Conservation (phyloP, 1,284 basidiomycete species). For the Leccinum fallax region DNA sequence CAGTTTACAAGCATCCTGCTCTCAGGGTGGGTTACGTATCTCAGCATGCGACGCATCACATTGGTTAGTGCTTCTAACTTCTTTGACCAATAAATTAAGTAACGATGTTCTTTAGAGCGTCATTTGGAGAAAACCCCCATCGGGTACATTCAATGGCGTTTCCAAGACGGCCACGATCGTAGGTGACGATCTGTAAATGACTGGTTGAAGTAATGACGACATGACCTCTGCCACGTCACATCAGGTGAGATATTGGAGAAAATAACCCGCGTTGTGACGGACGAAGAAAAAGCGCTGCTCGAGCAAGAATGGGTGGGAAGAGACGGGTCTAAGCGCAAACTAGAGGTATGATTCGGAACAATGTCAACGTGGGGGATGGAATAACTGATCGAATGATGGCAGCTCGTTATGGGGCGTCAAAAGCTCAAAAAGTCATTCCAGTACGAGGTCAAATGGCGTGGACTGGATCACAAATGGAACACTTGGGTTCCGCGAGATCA, state of each 20-base stretch:
- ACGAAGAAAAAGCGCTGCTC: slow-evolving; percentile 82
- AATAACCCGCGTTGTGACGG: slow-evolving; percentile 86
- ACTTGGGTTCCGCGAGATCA: slow-evolving; percentile 94
- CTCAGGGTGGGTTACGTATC: slow-evolving; percentile 97
- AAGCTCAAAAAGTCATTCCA: slow-evolving; percentile 97
- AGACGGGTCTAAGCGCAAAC: slow-evolving; percentile 89
- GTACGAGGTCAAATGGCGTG: slow-evolving; percentile 97
- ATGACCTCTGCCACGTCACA: slow-evolving; percentile 15
- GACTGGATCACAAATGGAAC: slow-evolving; percentile 92
- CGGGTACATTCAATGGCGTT: slow-evolving; percentile 98
- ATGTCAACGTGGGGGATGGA: slow-evolving; percentile 7
- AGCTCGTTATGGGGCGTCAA: slow-evolving; percentile 94
- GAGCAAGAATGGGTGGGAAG: slow-evolving; percentile 91
- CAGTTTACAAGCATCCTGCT: slow-evolving; percentile 95
- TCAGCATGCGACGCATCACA: slow-evolving; percentile 97
- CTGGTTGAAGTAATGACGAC: slow-evolving; percentile 13
- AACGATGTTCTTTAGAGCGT: slow-evolving; percentile 56
- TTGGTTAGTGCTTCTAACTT: slow-evolving; percentile 50
- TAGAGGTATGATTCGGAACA: slow-evolving; percentile 63
- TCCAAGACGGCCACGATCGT: slow-evolving; percentile 99
- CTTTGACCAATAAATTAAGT: slow-evolving; percentile 20
- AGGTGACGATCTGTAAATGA: slow-evolving; percentile 38
- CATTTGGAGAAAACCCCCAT: slow-evolving; percentile 96
- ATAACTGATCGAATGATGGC: slow-evolving; percentile 6
- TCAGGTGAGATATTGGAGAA: slow-evolving; percentile 90